phyloP scores from a whole-genome alignment of 805 yeast species.

The Schwanniomyces occidentalis region DNA sequence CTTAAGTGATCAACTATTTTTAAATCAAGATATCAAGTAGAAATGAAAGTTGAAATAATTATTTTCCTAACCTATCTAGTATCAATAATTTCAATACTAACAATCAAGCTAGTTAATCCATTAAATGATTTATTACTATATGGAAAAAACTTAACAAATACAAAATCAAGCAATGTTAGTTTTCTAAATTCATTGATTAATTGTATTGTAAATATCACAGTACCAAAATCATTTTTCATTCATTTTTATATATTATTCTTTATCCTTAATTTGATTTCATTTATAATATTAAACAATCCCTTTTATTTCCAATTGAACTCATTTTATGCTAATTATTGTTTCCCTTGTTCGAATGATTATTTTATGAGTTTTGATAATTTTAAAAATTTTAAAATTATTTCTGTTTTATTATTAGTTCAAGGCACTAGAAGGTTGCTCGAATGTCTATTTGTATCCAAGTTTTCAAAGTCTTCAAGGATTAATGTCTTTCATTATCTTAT shows the following conservation, averaged over 20 bases:
- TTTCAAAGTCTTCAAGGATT: constrained; percentile 51
- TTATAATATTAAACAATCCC: constrained; percentile 10
- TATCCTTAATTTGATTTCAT: constrained; percentile 20
- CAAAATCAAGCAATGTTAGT: constrained; percentile 1
- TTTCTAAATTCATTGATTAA: constrained; percentile 1
- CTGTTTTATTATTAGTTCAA: constrained; percentile 41
- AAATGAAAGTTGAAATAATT: too few relatives aligned
- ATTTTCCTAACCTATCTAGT: neutral
- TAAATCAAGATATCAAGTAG: too few relatives aligned
- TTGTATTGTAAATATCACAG: constrained; percentile 36
- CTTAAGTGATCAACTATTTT: too few relatives aligned
- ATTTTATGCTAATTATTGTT: constrained; percentile 6
- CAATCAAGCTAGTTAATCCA: constrained; percentile 14
- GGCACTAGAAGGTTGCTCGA: constrained; percentile 57
- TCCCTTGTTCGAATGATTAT: neutral
- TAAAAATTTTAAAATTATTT: constrained; percentile 18
- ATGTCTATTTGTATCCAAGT: constrained; percentile 49
- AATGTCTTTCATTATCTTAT: constrained; percentile 66
- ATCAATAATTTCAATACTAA: constrained; percentile 11
- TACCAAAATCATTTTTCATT: constrained; percentile 62
- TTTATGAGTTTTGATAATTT: constrained; percentile 4
- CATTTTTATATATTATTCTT: constrained; percentile 60
- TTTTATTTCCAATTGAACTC: too few relatives aligned
- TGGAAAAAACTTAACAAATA: constrained; percentile 18
- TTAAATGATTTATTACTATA: constrained; percentile 20